Evolutionary conservation across 306 rosid species (phyloP).

Genomic region (Inga oerstediana): DNA sequence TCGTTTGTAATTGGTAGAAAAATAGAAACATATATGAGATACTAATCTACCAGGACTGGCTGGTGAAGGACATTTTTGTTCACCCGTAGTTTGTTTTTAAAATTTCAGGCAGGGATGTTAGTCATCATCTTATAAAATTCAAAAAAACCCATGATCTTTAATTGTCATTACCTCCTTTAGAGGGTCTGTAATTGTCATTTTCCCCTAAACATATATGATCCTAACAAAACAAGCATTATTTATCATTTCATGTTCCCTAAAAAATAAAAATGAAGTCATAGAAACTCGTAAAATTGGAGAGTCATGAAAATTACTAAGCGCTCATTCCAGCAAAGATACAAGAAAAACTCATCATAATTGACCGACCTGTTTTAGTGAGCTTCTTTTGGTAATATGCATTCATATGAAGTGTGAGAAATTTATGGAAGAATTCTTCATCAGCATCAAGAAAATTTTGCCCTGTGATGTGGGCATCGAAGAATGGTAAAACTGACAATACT

Average conservation of each 20-base stretch:
- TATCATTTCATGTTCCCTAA: too few species aligned
- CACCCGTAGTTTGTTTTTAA: not conserved
- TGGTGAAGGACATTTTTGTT: not conserved
- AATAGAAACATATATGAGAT: not conserved
- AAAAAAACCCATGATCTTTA: too few species aligned
- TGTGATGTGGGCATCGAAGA: not conserved
- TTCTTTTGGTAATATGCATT: not conserved
- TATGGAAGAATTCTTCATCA: not conserved
- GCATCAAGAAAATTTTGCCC: not conserved
- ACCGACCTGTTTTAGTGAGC: not conserved
- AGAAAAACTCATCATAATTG: not conserved
- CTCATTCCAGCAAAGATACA: not conserved
- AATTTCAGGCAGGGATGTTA: not conserved
- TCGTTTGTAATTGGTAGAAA: conserved; percentile 13
- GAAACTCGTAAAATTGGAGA: not conserved
- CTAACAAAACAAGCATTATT: too few species aligned
- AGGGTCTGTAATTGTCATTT: not conserved
- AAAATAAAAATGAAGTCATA: too few species aligned
- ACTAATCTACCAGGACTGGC: not conserved
- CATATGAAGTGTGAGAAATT: not conserved
- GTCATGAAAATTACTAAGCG: not conserved
- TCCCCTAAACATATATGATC: not conserved
- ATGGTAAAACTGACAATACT: not conserved
- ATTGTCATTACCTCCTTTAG: not conserved
- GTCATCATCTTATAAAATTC: not conserved